phyloP scores from a whole-genome alignment of 1,139 yeast genomes.

The Geotrichum siamense region DNA sequence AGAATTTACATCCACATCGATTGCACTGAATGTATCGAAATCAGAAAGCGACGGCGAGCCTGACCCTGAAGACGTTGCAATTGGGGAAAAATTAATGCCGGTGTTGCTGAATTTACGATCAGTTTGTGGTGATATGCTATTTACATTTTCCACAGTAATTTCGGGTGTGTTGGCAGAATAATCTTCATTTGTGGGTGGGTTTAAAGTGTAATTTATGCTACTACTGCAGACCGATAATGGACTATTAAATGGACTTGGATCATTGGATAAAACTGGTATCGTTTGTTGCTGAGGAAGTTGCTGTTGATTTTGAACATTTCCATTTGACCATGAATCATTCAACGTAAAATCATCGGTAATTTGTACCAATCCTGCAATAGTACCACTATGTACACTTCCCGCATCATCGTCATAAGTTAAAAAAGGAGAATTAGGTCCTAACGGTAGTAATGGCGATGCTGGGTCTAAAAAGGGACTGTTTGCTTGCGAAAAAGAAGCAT shows the following conservation, averaged over 20 bases:
- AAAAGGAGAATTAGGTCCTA: slow-evolving; percentile 21
- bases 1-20: slow-evolving; percentile 9
- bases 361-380: slow-evolving; percentile 12
- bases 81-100: neutral
- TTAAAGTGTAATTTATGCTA: neutral
- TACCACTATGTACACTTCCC: too few species aligned
- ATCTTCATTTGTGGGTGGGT: slow-evolving; percentile 3
- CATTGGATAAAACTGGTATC: neutral
- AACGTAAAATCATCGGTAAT: slow-evolving; percentile 11
- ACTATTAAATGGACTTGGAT: neutral
- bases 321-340: slow-evolving; percentile 1
- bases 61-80: slow-evolving; percentile 12
- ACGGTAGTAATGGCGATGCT: slow-evolving; percentile 14
- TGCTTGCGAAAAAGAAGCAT: slow-evolving; percentile 19
- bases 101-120: neutral
- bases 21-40: slow-evolving; percentile 8
- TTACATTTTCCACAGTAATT: slow-evolving; percentile 16
- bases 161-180: slow-evolving; percentile 15
- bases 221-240: neutral
- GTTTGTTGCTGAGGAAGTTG: neutral
- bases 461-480: slow-evolving; percentile 15
- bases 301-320: neutral
- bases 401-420: slow-evolving; percentile 17
- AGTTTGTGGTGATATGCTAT: slow-evolving; percentile 5
- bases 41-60: slow-evolving; percentile 14